Evolutionary conservation across 2,329 filamentous ascomycete species (phyloP), one percentile per base, ranked within the genome.

Genomic region (Aspergillus brunneoviolaceus): DNA sequence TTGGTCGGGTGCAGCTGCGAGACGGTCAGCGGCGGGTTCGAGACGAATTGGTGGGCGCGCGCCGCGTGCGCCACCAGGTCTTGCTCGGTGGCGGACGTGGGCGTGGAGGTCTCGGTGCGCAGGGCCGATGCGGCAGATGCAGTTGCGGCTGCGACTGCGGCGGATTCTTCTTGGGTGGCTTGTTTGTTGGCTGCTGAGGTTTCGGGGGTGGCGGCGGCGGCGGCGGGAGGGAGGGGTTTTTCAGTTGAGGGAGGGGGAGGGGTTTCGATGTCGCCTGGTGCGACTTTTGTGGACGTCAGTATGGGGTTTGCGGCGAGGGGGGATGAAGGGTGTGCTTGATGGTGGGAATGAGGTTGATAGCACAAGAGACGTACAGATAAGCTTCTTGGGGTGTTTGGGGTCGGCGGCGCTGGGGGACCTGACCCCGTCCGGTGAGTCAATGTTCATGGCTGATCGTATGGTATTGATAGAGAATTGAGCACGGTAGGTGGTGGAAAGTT

Each of bases 21-120:
- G 58, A 77, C 65, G 7, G 75, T 77, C 9, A 79, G 68, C 1
- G 76, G 77, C 0, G 77, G 77, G 63, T 79, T 79, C 39, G 70
- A 74, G 55, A 74, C 66, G 67, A 79, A 79, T 57, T 79, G 77
- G 63, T 79, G 77, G 3, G 77, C 77, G 49, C 75, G 76, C 5
- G 77, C 72, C 7, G 77, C 70, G 58, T 75, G 66, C 3, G 75
- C 72, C 31, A 78, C 64, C 21, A 77, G 63, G 47, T 74, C 65
- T 16, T 57, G 67, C 58, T 77, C 71, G 10, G 69, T 71, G 23
- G 68, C 69, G 21, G 75, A 74, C 48, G 67, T 65, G 9, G 76
- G 75, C 3, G 76, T 78, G 16, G 75, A 72, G 29, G 71, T 69
- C 16, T 71, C 70, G 12, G 74, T 74, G 57, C 69, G 69, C 5